A percentile compares a stretch with the other conserved stretches of the same genome.
These are phyloP conservation scores for Fusarium sambucinum DNA, from an alignment of 2,329 filamentous ascomycete species.

Conservation along the genomic window DNA sequence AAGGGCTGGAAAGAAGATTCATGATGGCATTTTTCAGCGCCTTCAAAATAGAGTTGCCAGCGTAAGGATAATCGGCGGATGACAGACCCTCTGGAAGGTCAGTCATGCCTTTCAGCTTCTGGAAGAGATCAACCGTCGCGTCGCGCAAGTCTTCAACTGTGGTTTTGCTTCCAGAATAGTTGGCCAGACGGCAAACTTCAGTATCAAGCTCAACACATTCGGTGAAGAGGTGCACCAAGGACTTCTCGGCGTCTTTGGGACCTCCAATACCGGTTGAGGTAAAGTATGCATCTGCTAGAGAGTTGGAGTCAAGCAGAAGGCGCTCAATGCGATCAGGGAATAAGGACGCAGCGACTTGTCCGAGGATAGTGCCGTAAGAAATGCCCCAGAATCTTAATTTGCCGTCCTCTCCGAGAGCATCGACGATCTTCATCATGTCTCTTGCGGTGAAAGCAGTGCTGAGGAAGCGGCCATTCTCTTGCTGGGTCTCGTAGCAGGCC, in stretches of 20 bases:
- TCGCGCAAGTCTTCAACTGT: conserved; percentile 22
- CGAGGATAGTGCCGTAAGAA: conserved; percentile 44
- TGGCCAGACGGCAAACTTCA: conserved; percentile 26
- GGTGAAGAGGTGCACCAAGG: conserved; percentile 17
- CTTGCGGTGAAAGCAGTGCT: conserved; percentile 54
- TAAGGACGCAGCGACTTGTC: conserved; percentile 39
- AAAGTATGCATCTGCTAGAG: conserved; percentile 30
- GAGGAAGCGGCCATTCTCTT: conserved; percentile 47
- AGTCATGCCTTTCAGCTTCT: conserved; percentile 14
- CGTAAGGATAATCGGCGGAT: conserved; percentile 3
- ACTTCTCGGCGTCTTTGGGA: conserved; percentile 26
- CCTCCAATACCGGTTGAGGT: conserved; percentile 21
- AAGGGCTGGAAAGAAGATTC: conserved; percentile 17
- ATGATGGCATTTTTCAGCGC: conserved; percentile 24
- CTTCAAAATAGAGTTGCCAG: conserved; percentile 25
- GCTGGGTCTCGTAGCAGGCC: conserved; percentile 45
- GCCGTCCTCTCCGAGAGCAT: conserved; percentile 53
- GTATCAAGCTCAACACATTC: conserved; percentile 36
- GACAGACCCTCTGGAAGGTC: conserved; percentile 17
- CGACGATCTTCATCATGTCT: conserved; percentile 56
- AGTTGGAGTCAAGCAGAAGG: conserved; percentile 42
- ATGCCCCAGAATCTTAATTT: conserved; percentile 53
- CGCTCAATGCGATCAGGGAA: conserved; percentile 43
- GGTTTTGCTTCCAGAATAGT: conserved; percentile 28
- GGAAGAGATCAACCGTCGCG: conserved; percentile 4